Base-by-base conservation (phyloP, 2,329 filamentous ascomycete genomes). In the Stagonosporopsis tanaceti region DNA sequence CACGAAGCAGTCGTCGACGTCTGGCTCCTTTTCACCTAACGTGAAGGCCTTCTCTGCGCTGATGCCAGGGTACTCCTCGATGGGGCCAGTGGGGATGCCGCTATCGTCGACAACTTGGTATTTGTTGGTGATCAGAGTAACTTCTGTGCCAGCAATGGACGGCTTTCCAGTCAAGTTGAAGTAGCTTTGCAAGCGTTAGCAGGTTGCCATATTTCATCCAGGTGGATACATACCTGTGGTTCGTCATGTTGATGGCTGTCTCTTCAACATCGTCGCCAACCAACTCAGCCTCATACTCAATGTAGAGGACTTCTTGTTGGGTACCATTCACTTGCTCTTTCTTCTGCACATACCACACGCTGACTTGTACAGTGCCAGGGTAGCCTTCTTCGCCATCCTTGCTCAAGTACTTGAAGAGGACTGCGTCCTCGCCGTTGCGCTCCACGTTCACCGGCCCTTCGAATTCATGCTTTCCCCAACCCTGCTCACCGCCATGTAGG, bases 1-100 rank as follows among this genome's bases (percentile, higher is more conserved):
- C 61, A 96, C 80, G 79, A 98, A 97, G 82, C 93, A 97, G 80
- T 97, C 88, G 76, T 99, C 95, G 64, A 97, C 87, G 66, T 89
- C 85, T 9, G 93, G 92, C 61, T 88, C 86, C 15, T 84, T 79
- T 2, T 85, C 77, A n/a, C 88, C 88, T 8, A 98, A 84, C 1
- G 82, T 85, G 77, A 98, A 96, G 4, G 87, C 79, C 68, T 85
- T 82, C 63, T 87, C 84, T 30, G 88, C 84, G 47, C 85, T 82
- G 47, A 94, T 80, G 38, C 84, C 84, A n/a, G 85, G 81, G 73
- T 88, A 92, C 9, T 85, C 75, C 42, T 84, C 80, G 25, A 93
- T 87, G 0, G 79, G 81, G 41, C 88, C 87, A 2, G 85, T 89
- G 3, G 94, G 94, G 67, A 97, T 96, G 53, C 87, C 87, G 50